Evolutionary conservation across 2,329 filamentous ascomycete species (phyloP), one percentile per base, ranked within the genome.

Genomic region (Penicillium frequentans): DNA sequence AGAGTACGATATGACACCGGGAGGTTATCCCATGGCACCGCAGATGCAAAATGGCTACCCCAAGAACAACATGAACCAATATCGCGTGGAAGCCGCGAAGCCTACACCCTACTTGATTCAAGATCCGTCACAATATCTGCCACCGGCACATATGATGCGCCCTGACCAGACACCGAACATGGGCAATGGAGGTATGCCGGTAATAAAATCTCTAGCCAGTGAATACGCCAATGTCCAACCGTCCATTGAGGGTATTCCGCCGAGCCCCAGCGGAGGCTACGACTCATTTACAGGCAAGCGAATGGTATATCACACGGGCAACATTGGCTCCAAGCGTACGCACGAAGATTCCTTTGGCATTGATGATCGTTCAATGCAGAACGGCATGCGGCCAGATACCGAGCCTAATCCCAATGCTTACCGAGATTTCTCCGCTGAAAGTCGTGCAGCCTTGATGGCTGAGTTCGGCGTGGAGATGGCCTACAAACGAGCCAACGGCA

Each of bases 331-430:
- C 27, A 77, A 77, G 51, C 70, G 75, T 21, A 67, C 67, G 0
- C 72, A 77, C 54, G 71, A 72, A 42, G 74, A 76, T 23, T 67
- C 72, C 1, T 77, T 77, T 54, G 74, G 74, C 50, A 68, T 68
- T 57, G 77, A 73, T 45, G 69, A 73, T 3, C 70, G 74, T 43
- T 66, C 75, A 1, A 71, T 80, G 27, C 68, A 74, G 58, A 77
- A 81, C 58, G 77, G 78, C 51, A 74, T 74, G 71, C 75, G 78
- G 27, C 77, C 78, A 8, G 72, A 74, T 52, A 53, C 63, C 33
- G 65, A 74, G 26, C 35, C 55, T 43, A 61, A 69, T 63, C 54
- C 65, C 16, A 57, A 37, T n/a, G 43, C 54, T 10, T 62, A 64
- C 43, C 70, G 68, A 13, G 65, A 71, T 37, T 63, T 63, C 45